phyloP scores from a whole-genome alignment of 441 rosid genomes.

The Sinapis alba region DNA sequence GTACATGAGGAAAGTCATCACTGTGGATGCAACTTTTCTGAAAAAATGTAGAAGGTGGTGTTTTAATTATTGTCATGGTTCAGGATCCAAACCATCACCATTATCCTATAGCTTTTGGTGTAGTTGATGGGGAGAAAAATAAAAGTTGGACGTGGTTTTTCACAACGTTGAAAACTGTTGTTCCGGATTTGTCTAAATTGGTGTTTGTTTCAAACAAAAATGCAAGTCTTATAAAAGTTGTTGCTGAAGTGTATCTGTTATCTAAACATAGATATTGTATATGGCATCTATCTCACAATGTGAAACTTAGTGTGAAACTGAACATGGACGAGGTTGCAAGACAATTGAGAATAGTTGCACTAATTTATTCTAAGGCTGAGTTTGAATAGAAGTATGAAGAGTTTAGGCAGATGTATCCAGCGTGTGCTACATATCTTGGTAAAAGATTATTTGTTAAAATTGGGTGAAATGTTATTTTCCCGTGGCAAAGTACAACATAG shows the following conservation, averaged over 20 bases:
- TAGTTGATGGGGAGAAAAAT: too few species aligned
- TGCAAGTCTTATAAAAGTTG: background rate
- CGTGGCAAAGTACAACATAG: background rate
- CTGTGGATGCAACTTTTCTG: too few species aligned
- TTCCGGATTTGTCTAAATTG: background rate
- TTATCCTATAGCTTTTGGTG: too few species aligned
- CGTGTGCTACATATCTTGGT: background rate
- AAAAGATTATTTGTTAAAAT: background rate
- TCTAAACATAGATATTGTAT: background rate
- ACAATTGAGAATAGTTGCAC: background rate
- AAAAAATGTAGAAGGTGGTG: too few species aligned
- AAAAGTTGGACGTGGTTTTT: background rate
- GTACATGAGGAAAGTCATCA: too few species aligned
- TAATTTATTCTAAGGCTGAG: background rate
- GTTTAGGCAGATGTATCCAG: background rate
- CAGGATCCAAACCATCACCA: too few species aligned
- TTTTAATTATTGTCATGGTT: too few species aligned
- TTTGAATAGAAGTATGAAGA: background rate
- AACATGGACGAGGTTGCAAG: background rate
- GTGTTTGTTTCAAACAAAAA: background rate
- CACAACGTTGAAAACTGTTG: background rate
- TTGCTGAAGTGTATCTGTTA: background rate
- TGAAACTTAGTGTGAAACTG: background rate
- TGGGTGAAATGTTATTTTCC: background rate
- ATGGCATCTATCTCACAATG: background rate